A percentile compares a stretch with the other conserved stretches of the same genome.
These are phyloP conservation scores for Tetradesmus obliquus DNA, from an alignment of 139 green algal genomes.

Conservation along the genomic window DNA sequence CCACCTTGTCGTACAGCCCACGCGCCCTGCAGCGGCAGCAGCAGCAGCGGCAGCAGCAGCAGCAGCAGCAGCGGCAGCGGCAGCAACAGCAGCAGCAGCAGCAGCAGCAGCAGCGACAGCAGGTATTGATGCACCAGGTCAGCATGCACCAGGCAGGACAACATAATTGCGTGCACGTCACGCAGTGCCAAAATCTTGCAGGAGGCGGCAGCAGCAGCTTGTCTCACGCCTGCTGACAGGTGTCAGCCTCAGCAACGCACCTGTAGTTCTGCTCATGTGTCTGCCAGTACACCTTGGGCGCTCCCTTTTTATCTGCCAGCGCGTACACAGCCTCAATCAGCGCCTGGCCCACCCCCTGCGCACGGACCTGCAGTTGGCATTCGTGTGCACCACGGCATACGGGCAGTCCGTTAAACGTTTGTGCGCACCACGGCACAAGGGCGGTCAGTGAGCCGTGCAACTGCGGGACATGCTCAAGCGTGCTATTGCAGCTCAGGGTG, in stretches of 20 bases:
- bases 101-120: no score
- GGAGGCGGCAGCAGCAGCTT: no score
- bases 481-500: background rate
- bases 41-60: no score
- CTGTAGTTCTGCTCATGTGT: conserved; percentile 33
- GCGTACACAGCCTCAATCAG: conserved; percentile 25
- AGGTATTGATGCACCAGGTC: no score
- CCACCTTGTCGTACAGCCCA: conserved; percentile 29
- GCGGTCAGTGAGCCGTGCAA: background rate
- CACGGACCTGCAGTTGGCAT: background rate
- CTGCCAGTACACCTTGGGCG: conserved; percentile 29
- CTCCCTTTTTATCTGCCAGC: background rate
- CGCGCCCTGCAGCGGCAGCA: background rate
- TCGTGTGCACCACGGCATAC: background rate
- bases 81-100: no score
- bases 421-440: background rate
- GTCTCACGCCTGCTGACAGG: background rate
- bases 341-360: background rate
- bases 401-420: background rate
- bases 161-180: no score
- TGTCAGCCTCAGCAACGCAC: background rate
- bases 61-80: no score
- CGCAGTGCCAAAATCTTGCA: no score
- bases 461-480: background rate
- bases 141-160: no score